phyloP scores from a whole-genome alignment of 192 early-diverging fungal genomes.

The Coemansia reversa region DNA sequence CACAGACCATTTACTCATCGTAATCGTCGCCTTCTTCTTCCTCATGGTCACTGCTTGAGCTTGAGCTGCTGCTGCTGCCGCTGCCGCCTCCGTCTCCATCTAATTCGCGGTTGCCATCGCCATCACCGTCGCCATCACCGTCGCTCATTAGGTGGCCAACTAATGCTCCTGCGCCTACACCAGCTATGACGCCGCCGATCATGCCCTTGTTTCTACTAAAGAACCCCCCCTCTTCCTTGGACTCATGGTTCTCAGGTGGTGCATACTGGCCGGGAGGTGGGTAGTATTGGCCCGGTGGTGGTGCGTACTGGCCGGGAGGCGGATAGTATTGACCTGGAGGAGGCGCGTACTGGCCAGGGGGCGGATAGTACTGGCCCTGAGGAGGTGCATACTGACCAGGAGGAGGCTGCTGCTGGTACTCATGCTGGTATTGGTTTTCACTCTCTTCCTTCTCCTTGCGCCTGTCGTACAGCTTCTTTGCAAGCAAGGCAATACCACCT shows the following conservation, averaged over 20 bases:
- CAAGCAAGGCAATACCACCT: too few relatives aligned
- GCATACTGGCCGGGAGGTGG: neutral
- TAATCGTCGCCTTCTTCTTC: neutral
- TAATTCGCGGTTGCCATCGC: too few relatives aligned
- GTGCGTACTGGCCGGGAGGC: neutral
- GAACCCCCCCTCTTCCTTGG: neutral
- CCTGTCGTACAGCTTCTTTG: neutral
- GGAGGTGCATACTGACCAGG: constrained; percentile 1
- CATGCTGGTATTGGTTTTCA: constrained; percentile 10
- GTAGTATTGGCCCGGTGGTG: constrained; percentile 1
- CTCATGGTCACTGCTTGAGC: neutral
- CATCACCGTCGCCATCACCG: too few relatives aligned
- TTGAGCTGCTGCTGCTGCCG: neutral
- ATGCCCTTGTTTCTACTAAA: neutral
- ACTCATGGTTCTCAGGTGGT: neutral
- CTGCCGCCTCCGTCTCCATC: too few relatives aligned
- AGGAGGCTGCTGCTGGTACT: constrained; percentile 27
- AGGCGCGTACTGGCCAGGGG: neutral
- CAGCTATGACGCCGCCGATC: neutral
- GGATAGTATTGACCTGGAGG: constrained; percentile 1
- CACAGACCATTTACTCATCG: neutral
- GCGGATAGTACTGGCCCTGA: constrained; percentile 7
- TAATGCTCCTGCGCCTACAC: neutral
- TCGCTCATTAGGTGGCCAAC: neutral
- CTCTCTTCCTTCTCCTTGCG: neutral